Evolutionary conservation across 1,139 yeast genomes (phyloP).

Genomic region (Suhomyces bribrorum): DNA sequence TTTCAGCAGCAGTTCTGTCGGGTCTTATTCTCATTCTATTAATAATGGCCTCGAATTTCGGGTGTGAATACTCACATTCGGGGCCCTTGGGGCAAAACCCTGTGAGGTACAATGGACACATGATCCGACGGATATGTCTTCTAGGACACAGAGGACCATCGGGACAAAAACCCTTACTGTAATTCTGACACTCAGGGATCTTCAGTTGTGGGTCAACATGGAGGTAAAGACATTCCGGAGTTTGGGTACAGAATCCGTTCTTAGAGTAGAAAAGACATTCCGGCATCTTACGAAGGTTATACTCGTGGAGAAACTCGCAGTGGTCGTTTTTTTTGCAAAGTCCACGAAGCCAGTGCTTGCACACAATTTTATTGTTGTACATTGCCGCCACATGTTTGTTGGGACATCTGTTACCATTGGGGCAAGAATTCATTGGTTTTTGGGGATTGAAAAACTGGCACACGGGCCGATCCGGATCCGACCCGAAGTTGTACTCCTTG

Average conservation of each 20-base stretch:
- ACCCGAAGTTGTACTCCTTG: constrained; percentile 77
- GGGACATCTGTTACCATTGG: constrained; percentile 81
- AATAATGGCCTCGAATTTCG: constrained; percentile 50
- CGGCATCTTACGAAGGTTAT: constrained; percentile 92
- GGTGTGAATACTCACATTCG: constrained; percentile 61
- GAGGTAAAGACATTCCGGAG: constrained; percentile 90
- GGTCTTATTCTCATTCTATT: constrained; percentile 53
- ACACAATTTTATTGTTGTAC: constrained; percentile 80
- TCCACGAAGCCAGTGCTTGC: constrained; percentile 98
- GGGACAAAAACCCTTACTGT: constrained; percentile 87
- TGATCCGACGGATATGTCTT: constrained; percentile 73
- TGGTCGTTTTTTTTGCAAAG: constrained; percentile 95
- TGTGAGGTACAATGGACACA: constrained; percentile 82
- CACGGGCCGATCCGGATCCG: constrained; percentile 88
- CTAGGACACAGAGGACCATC: constrained; percentile 86
- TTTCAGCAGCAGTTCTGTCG: constrained; percentile 28
- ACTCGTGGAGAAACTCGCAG: constrained; percentile 95
- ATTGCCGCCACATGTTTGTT: constrained; percentile 84
- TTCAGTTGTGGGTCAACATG: constrained; percentile 90
- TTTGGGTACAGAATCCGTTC: constrained; percentile 91
- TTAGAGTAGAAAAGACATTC: constrained; percentile 87
- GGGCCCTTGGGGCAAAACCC: constrained; percentile 90
- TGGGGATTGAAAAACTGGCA: constrained; percentile 73
- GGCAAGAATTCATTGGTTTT: constrained; percentile 66
- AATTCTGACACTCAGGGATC: constrained; percentile 83